A percentile compares a stretch with the other conserved stretches of the same genome.
Evolutionary conservation across 73 alveolate species (phyloP).

Genomic region (Paramecium sexaurelia): DNA sequence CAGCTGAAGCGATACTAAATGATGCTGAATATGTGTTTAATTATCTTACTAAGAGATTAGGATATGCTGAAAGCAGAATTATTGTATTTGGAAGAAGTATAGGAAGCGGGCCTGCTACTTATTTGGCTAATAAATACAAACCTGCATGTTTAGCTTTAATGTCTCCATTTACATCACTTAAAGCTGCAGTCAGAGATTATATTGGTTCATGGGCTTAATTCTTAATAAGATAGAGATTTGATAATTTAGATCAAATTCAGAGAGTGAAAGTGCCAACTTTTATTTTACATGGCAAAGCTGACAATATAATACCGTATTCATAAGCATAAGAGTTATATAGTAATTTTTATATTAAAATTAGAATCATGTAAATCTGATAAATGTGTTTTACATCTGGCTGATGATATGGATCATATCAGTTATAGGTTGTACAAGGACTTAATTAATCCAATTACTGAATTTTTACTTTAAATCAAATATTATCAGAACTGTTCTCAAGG

Average conservation of each 20-base stretch:
- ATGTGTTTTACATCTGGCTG: constrained; percentile 87
- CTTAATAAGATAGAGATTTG: constrained; percentile 69
- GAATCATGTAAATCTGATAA: constrained; percentile 83
- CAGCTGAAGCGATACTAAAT: constrained; percentile 75
- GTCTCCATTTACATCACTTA: constrained; percentile 81
- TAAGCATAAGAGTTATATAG: constrained; percentile 67
- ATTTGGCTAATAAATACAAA: constrained; percentile 61
- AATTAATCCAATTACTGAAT: constrained; percentile 51
- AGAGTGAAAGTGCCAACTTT: constrained; percentile 68
- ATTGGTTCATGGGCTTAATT: constrained; percentile 65
- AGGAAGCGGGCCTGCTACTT: constrained; percentile 86
- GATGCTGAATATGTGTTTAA: constrained; percentile 88
- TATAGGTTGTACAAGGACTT: constrained; percentile 65
- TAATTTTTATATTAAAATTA: constrained; percentile 39
- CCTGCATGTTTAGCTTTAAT: constrained; percentile 74
- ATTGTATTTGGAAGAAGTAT: constrained; percentile 83
- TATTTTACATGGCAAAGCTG: constrained; percentile 73
- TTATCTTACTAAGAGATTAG: constrained; percentile 67
- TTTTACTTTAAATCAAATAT: constrained; percentile 1
- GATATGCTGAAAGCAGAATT: constrained; percentile 62
- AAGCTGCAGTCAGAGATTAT: constrained; percentile 74
- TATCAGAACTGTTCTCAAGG: neutral
- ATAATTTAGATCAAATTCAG: constrained; percentile 73
- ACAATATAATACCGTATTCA: constrained; percentile 69
- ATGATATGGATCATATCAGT: constrained; percentile 74